phyloP scores from a whole-genome alignment of 805 yeast genomes.

The Brettanomyces anomalus region DNA sequence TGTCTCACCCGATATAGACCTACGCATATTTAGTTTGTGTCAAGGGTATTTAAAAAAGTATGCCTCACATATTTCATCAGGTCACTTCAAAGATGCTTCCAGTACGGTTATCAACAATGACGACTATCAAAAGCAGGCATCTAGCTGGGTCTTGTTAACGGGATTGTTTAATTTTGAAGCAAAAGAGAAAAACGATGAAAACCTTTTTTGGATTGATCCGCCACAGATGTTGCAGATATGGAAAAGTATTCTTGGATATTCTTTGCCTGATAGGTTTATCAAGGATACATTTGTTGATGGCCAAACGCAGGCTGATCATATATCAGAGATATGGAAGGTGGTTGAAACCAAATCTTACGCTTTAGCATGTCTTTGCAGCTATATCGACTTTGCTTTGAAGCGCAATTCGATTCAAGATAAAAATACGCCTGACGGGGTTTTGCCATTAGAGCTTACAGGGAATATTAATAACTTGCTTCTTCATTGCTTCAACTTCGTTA shows the following conservation, averaged over 20 bases:
- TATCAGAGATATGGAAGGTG: slow-evolving; percentile 28
- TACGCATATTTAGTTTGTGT: slow-evolving; percentile 22
- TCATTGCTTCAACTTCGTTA: slow-evolving; percentile 18
- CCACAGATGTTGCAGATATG: slow-evolving; percentile 55
- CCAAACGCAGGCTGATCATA: slow-evolving; percentile 24
- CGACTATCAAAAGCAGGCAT: slow-evolving; percentile 29
- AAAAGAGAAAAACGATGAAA: slow-evolving; percentile 20
- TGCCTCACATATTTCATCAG: slow-evolving; percentile 26
- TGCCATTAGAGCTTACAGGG: slow-evolving; percentile 25
- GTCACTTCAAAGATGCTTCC: slow-evolving; percentile 21
- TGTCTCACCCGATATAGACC: slow-evolving; percentile 24
- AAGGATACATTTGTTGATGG: slow-evolving; percentile 20
- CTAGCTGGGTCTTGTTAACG: slow-evolving; percentile 54
- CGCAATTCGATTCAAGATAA: slow-evolving; percentile 29
- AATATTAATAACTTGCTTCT: slow-evolving; percentile 23
- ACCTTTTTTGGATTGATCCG: slow-evolving; percentile 44
- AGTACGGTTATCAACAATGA: slow-evolving; percentile 21
- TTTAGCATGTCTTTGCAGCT: slow-evolving; percentile 46
- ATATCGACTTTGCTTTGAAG: slow-evolving; percentile 38
- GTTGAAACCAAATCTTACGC: slow-evolving; percentile 49
- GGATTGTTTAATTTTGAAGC: slow-evolving; percentile 51
- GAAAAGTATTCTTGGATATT: slow-evolving; percentile 49
- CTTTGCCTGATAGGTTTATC: slow-evolving; percentile 34
- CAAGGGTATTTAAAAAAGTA: slow-evolving; percentile 24
- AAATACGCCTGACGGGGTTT: slow-evolving; percentile 17